Conservation (phyloP, 202 grass and related monocot species). For the Panicum virgatum region DNA sequence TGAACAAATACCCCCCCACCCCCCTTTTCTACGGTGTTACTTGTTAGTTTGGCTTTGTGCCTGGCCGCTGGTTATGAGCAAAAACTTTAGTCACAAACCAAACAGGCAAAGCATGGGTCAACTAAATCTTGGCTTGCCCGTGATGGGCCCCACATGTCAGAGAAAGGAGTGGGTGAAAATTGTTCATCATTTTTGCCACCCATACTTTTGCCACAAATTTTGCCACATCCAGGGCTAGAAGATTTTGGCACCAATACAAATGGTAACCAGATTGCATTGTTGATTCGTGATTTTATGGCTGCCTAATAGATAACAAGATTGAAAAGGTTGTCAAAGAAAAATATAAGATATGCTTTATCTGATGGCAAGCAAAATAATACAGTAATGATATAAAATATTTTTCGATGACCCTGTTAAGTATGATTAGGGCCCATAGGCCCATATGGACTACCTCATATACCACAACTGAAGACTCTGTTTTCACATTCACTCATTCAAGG, state of each 20-base stretch:
- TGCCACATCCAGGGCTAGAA: background rate
- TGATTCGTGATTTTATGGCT: background rate
- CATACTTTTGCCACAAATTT: background rate
- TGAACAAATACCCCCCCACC: too few species aligned
- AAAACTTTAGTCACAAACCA: background rate
- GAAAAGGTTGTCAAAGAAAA: too few species aligned
- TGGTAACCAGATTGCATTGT: background rate
- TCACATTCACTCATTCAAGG: too few species aligned
- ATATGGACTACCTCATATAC: too few species aligned
- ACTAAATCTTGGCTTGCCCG: background rate
- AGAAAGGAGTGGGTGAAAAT: background rate
- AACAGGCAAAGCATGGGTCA: background rate
- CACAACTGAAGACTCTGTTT: too few species aligned
- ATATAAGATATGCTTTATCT: background rate
- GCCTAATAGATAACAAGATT: background rate
- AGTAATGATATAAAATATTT: background rate
- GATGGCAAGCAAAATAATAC: background rate
- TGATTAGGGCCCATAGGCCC: too few species aligned
- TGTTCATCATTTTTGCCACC: background rate
- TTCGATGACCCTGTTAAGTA: too few species aligned
- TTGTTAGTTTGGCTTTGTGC: too few species aligned
- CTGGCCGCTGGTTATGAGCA: too few species aligned
- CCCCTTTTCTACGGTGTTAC: too few species aligned
- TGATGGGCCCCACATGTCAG: background rate
- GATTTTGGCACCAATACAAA: background rate